Conservation (phyloP, 2,329 filamentous ascomycete genomes). For the Fusarium palustre region DNA sequence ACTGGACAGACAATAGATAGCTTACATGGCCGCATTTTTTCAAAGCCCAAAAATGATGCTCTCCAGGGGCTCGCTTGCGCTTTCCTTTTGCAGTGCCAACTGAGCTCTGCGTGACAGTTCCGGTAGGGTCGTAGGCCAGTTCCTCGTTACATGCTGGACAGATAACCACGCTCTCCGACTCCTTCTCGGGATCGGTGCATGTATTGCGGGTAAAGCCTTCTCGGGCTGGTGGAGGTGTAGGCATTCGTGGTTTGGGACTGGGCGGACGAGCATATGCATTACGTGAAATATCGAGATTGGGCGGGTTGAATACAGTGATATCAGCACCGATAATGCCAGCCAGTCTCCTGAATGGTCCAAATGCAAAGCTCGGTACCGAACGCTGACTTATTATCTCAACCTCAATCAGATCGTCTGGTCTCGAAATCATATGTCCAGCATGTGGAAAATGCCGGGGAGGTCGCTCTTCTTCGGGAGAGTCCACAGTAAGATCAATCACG, state of each 20-base stretch:
- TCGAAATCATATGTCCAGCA: conserved; percentile 17
- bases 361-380: conserved; percentile 36
- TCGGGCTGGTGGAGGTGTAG: conserved; percentile 72
- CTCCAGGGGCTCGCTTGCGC: conserved; percentile 65
- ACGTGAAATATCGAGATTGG: conserved; percentile 44
- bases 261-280: conserved; percentile 51
- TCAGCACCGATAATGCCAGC: conserved; percentile 45
- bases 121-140: conserved; percentile 76
- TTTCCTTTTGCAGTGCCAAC: conserved; percentile 49
- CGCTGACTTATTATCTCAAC: conserved; percentile 44
- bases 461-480: conserved; percentile 55
- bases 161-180: conserved; percentile 77
- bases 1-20: conserved; percentile 12
- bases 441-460: conserved; percentile 32
- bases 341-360: conserved; percentile 44
- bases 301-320: conserved; percentile 38
- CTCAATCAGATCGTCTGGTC: conserved; percentile 46
- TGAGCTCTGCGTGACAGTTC: conserved; percentile 43
- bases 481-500: conserved; percentile 66
- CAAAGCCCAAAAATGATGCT: conserved; percentile 92
- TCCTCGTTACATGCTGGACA: conserved; percentile 91
- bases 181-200: conserved; percentile 49
- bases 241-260: conserved; percentile 63
- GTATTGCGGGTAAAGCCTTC: conserved; percentile 86
- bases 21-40: conserved; percentile 92